Percentiles rank a stretch among this genome's conserved stretches.
phyloP scores from a whole-genome alignment of 768 basidiomycete species.

The Amanita pallidorosea region DNA sequence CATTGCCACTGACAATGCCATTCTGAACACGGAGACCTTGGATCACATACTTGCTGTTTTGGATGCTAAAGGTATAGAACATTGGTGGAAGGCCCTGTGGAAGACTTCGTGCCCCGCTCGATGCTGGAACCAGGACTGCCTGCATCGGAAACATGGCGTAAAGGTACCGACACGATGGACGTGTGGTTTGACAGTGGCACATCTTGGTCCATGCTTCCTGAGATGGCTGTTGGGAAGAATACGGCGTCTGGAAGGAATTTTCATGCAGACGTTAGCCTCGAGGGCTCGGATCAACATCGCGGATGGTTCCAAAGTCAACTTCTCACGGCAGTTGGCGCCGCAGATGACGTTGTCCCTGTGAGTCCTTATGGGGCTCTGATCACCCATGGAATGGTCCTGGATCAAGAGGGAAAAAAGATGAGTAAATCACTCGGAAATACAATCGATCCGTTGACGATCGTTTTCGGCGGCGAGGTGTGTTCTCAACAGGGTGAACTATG shows the following conservation, averaged over 20 bases:
- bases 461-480: constrained; percentile 67
- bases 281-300: constrained; percentile 95
- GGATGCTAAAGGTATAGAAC: constrained; percentile 56
- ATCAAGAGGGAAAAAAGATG: constrained; percentile 88
- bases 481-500: background rate
- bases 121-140: constrained; percentile 34
- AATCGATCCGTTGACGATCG: constrained; percentile 70
- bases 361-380: constrained; percentile 70
- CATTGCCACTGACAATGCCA: constrained; percentile 43
- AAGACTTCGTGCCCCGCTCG: constrained; percentile 66
- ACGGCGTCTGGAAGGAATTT: constrained; percentile 20
- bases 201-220: constrained; percentile 75
- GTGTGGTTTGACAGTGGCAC: constrained; percentile 99
- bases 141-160: constrained; percentile 44
- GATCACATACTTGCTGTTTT: constrained; percentile 71
- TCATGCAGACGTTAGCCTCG: constrained; percentile 80
- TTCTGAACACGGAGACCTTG: constrained; percentile 56
- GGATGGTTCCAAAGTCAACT: constrained; percentile 99
- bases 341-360: constrained; percentile 19
- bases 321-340: constrained; percentile 63
- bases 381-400: constrained; percentile 96
- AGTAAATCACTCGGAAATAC: constrained; percentile 96
- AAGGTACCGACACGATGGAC: constrained; percentile 94
- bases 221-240: constrained; percentile 23
- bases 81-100: constrained; percentile 87